Percentiles rank a stretch among this genome's conserved stretches.
Evolutionary conservation across 176 grass and related monocot genomes (phyloP).

Genomic region (Tillandsia leiboldiana): DNA sequence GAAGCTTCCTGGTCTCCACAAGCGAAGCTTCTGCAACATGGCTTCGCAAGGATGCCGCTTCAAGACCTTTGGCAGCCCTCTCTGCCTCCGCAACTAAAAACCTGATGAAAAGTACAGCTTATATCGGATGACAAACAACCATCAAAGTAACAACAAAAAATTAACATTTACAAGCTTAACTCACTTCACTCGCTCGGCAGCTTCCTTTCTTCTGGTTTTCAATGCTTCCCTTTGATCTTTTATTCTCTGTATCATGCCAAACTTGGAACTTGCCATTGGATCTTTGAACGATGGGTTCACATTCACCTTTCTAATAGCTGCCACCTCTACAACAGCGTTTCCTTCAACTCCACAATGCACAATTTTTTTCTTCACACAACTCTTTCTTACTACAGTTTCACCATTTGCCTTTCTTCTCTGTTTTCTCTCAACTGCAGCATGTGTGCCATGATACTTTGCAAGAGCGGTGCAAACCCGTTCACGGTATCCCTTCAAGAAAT

Average conservation of each 20-base stretch:
- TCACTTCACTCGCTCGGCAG: constrained; percentile 14
- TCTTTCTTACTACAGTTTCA: neutral
- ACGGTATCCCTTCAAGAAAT: constrained; percentile 14
- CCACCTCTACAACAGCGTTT: neutral
- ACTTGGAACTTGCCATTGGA: constrained; percentile 19
- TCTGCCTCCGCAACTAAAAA: constrained; percentile 24
- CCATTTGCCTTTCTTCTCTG: constrained; percentile 7
- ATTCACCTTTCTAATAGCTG: neutral
- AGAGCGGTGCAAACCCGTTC: constrained; percentile 18
- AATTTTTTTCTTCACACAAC: neutral
- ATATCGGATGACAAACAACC: too few relatives aligned
- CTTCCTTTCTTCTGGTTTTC: constrained; percentile 11
- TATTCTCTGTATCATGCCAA: constrained; percentile 21
- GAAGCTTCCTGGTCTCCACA: constrained; percentile 22
- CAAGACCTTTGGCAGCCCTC: constrained; percentile 18
- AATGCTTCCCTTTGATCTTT: constrained; percentile 8
- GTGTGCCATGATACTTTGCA: constrained; percentile 11
- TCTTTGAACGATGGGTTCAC: constrained; percentile 12
- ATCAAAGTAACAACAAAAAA: neutral
- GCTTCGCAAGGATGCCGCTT: constrained; percentile 6
- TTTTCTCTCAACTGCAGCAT: constrained; percentile 15
- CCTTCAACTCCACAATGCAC: neutral
- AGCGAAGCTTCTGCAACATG: constrained; percentile 20
- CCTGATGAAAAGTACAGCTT: constrained; percentile 1
- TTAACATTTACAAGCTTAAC: neutral